These are phyloP conservation scores for Vachellia pachyceras DNA, from an alignment of 306 rosid genomes.

Conservation along the genomic window DNA sequence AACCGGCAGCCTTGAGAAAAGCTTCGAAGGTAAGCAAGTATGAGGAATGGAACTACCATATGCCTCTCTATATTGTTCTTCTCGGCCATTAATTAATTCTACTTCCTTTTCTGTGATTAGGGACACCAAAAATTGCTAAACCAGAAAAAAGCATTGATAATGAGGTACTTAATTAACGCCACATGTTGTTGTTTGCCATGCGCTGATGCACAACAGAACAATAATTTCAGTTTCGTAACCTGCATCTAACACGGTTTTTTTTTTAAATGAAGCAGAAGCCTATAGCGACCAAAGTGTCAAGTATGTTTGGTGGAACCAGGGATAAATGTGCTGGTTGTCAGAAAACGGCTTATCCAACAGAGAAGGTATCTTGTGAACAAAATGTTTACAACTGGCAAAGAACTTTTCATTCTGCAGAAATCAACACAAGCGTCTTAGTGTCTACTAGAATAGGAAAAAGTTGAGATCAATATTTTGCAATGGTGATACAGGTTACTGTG, in stretches of 20 bases:
- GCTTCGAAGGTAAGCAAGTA: slow-evolving; percentile 80
- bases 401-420: not conserved
- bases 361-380: slow-evolving; percentile 62
- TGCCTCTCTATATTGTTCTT: slow-evolving; percentile 5
- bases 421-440: not conserved
- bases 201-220: not conserved
- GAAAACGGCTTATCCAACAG: slow-evolving; percentile 92
- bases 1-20: slow-evolving; percentile 98
- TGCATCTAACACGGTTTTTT: slow-evolving; percentile 34
- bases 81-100: slow-evolving; percentile 11
- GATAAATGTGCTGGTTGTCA: slow-evolving; percentile 96
- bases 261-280: slow-evolving; percentile 77
- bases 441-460: not conserved
- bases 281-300: slow-evolving; percentile 64
- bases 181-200: slow-evolving; percentile 9
- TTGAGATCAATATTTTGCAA: slow-evolving; percentile 29
- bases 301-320: slow-evolving; percentile 95
- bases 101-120: slow-evolving; percentile 48
- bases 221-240: not conserved
- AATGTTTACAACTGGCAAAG: not conserved
- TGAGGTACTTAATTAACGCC: slow-evolving; percentile 61
- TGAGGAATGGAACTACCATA: slow-evolving; percentile 21
- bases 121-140: slow-evolving; percentile 89
- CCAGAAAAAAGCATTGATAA: slow-evolving; percentile 63
- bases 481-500: slow-evolving; percentile 70